Conservation (phyloP, 192 early-diverging fungal species). For the Lobosporangium transversale region DNA sequence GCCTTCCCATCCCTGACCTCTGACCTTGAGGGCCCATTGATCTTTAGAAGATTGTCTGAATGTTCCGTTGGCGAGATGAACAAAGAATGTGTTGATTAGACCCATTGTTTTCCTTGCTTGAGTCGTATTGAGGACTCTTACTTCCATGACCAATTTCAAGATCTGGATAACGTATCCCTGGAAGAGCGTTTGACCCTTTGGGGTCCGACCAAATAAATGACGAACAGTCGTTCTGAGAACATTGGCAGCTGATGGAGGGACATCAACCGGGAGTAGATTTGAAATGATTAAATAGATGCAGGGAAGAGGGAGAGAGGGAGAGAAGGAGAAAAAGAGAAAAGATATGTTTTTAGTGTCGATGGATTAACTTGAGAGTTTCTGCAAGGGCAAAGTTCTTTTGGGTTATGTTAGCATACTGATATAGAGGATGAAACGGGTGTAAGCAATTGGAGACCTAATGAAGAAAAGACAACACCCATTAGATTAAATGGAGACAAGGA, state of each 20-base stretch:
- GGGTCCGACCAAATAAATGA: conserved; percentile 27
- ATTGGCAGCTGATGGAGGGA: conserved; percentile 17
- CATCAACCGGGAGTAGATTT: no score
- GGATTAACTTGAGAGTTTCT: no score
- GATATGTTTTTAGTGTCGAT: not conserved
- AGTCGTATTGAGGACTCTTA: conserved; percentile 16
- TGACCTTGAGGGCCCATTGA: conserved; percentile 40
- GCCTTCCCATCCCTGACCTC: conserved; percentile 36
- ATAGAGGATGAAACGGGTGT: conserved; percentile 39
- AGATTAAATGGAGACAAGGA: no score
- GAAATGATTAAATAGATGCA: no score
- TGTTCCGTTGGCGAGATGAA: conserved; percentile 30
- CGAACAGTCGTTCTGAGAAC: conserved; percentile 31
- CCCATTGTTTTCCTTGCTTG: conserved; percentile 28
- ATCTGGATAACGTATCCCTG: conserved; percentile 13
- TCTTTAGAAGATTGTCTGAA: conserved; percentile 28
- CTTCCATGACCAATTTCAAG: conserved; percentile 24
- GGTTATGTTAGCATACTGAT: conserved; percentile 34
- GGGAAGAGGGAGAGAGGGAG: no score
- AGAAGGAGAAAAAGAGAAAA: not conserved
- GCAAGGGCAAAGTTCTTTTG: no score
- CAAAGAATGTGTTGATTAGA: not conserved
- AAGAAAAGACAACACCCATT: not conserved
- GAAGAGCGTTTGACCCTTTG: conserved; percentile 32
- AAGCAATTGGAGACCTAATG: conserved; percentile 37